Evolutionary conservation across 1,139 yeast species (phyloP).

Genomic region (Candida freyschussii): DNA sequence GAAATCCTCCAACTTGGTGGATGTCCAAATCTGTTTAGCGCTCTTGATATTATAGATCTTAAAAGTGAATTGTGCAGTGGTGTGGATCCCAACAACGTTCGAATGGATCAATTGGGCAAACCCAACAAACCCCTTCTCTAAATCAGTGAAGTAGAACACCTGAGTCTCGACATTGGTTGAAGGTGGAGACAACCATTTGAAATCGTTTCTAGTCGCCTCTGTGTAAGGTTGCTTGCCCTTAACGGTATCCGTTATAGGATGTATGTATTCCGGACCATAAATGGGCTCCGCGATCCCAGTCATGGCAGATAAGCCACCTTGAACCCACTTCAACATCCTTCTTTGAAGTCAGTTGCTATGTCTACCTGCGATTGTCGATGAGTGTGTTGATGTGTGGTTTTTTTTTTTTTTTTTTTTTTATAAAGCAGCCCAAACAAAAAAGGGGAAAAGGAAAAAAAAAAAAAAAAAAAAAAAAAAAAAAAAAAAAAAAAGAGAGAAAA

Average conservation of each 20-base stretch:
- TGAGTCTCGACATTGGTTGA: constrained; percentile 94
- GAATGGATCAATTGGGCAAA: constrained; percentile 95
- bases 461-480: neutral
- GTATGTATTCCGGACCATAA: constrained; percentile 89
- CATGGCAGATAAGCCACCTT: constrained; percentile 83
- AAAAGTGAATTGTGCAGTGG: constrained; percentile 94
- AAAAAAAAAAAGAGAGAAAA: neutral
- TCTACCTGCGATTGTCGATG: neutral
- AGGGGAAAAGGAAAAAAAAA: constrained; percentile 1
- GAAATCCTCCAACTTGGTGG: constrained; percentile 82
- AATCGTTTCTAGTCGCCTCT: constrained; percentile 57
- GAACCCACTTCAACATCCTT: constrained; percentile 88
- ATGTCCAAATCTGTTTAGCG: constrained; percentile 63
- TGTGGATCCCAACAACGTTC: constrained; percentile 80
- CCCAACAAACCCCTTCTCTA: constrained; percentile 63
- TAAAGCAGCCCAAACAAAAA: neutral
- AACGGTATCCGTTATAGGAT: constrained; percentile 67
- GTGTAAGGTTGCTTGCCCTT: constrained; percentile 49
- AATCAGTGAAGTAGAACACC: constrained; percentile 76
- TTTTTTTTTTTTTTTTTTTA: neutral
- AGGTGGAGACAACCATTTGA: constrained; percentile 68
- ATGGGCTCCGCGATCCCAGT: constrained; percentile 98
- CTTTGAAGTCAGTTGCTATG: too few species aligned
- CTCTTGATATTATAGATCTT: constrained; percentile 49
- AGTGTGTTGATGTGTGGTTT: constrained; percentile 1